Evolutionary conservation across 257 asterid species (phyloP).

Genomic region (Przewalskia tangutica): DNA sequence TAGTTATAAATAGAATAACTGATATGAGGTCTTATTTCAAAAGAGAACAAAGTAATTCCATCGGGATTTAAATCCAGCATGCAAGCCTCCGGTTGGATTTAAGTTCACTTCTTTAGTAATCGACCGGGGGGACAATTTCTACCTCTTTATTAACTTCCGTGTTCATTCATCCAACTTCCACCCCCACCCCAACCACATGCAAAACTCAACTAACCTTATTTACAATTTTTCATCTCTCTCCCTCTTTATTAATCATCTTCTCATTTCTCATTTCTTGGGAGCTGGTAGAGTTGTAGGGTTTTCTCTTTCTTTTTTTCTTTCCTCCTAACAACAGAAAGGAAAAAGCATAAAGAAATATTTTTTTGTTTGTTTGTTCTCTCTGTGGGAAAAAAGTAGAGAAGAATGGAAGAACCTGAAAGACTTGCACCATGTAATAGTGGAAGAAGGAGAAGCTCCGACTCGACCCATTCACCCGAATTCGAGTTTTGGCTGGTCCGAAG

Average conservation of each 20-base stretch:
- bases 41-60: too few relatives aligned
- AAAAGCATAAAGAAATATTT: too few relatives aligned
- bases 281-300: not conserved
- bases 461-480: slow-evolving; percentile 63
- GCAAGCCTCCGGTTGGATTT: too few relatives aligned
- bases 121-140: too few relatives aligned
- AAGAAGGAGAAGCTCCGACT: slow-evolving; percentile 31
- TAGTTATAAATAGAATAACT: too few relatives aligned
- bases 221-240: slow-evolving; percentile 2
- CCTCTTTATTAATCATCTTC: slow-evolving; percentile 6
- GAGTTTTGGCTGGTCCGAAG: slow-evolving; percentile 79
- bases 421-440: slow-evolving; percentile 42
- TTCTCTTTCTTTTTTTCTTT: not conserved
- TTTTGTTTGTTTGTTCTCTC: too few relatives aligned
- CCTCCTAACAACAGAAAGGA: not conserved
- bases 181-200: not conserved
- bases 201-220: too few relatives aligned
- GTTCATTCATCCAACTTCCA: not conserved
- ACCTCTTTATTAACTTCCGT: not conserved
- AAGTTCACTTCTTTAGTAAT: too few relatives aligned
- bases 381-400: too few relatives aligned
- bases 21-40: too few relatives aligned
- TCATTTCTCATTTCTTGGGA: slow-evolving; percentile 12
- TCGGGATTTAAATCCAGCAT: too few relatives aligned
- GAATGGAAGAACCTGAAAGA: slow-evolving; percentile 37